phyloP scores from a whole-genome alignment of 176 grass and related monocot species.

The Zea mays region DNA sequence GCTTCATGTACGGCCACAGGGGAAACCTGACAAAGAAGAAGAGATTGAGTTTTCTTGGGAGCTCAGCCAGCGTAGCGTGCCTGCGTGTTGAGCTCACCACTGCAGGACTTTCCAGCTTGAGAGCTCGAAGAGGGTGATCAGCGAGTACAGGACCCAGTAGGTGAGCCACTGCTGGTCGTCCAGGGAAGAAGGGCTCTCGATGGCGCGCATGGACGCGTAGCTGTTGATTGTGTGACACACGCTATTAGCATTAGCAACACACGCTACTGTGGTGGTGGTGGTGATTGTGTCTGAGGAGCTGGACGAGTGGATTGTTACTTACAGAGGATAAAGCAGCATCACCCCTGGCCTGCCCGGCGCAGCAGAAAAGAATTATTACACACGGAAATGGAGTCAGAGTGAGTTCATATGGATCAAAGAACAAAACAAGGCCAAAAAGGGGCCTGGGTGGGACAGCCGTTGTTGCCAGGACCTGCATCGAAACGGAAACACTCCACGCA shows the following conservation, averaged over 20 bases:
- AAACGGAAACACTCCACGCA: not conserved
- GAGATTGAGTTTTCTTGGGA: no score
- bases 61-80: no score
- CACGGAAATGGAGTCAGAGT: conserved; percentile 4
- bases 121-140: conserved; percentile 92
- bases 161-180: conserved; percentile 99
- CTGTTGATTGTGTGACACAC: conserved; percentile 29
- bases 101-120: conserved; percentile 77
- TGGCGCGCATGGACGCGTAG: conserved; percentile 89
- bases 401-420: not conserved
- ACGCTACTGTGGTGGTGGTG: not conserved
- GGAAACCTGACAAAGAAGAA: conserved; percentile 56
- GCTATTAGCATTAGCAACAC: not conserved
- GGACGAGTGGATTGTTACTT: conserved; percentile 37
- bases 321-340: conserved; percentile 94
- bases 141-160: conserved; percentile 89
- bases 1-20: conserved; percentile 88
- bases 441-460: not conserved
- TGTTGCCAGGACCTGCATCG: not conserved
- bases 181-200: conserved; percentile 79
- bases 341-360: conserved; percentile 60
- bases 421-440: conserved; percentile 5
- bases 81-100: conserved; percentile 62
- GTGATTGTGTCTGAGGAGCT: conserved; percentile 23
- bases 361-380: not conserved